Percentiles rank a stretch among this genome's conserved stretches.
phyloP scores from a whole-genome alignment of 2,329 filamentous ascomycete genomes.

The Colletotrichum viniferum region DNA sequence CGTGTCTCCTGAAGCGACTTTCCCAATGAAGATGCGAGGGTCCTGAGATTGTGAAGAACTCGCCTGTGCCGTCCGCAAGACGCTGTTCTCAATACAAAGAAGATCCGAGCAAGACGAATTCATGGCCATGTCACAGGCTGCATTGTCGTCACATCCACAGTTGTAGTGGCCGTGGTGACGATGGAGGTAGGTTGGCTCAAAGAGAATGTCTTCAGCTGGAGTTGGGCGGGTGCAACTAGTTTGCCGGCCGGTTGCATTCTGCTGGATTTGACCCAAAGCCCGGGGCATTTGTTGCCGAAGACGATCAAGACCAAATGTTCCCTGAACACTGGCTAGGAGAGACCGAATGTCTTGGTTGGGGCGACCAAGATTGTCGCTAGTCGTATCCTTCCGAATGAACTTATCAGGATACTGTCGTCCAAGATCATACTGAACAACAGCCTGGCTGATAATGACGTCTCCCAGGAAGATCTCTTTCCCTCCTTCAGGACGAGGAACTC shows the following conservation, averaged over 20 bases:
- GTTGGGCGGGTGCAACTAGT: too few relatives aligned
- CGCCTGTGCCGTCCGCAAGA: slow-evolving; percentile 6
- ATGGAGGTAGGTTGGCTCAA: slow-evolving; percentile 29
- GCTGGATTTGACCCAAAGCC: slow-evolving; percentile 24
- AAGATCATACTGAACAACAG: slow-evolving; percentile 25
- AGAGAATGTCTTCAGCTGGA: slow-evolving; percentile 29
- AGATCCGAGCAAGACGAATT: slow-evolving; percentile 28
- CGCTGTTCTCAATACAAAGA: slow-evolving; percentile 26
- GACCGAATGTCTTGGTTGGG: slow-evolving; percentile 28
- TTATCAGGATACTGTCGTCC: slow-evolving; percentile 22
- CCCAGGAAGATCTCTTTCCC: slow-evolving; percentile 27
- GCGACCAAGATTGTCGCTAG: slow-evolving; percentile 20
- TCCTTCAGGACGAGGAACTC: slow-evolving; percentile 6
- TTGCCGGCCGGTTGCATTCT: too few relatives aligned
- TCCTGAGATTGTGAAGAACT: background rate
- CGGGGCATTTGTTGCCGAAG: slow-evolving; percentile 9
- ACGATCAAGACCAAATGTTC: slow-evolving; percentile 4
- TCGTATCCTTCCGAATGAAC: slow-evolving; percentile 20
- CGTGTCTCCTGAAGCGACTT: slow-evolving; percentile 40
- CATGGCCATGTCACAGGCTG: slow-evolving; percentile 26
- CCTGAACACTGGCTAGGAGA: slow-evolving; percentile 27
- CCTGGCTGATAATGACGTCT: slow-evolving; percentile 36
- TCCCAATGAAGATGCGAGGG: background rate
- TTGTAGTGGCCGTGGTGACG: slow-evolving; percentile 25
- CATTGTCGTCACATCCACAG: background rate